Evolutionary conservation across 2,329 filamentous ascomycete species (phyloP), one percentile per base, ranked within the genome.

Genomic region (Cryphonectria radicalis): DNA sequence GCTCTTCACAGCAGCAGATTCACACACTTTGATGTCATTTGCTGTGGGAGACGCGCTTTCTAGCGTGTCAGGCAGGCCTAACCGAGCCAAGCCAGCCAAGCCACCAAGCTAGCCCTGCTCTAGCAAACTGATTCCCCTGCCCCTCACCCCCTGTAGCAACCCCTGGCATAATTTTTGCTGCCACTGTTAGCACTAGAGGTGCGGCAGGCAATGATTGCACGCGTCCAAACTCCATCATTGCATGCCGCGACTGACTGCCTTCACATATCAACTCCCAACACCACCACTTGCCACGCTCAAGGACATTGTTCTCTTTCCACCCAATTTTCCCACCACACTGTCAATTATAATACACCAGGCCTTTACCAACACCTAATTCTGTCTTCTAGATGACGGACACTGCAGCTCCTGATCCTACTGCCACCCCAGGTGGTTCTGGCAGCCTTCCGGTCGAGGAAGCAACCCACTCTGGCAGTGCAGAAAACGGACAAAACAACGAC

Each of bases 351-450:
- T 14, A 46, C 25, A 4, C 40, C 43, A 59, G 4, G 22, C 8
- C 1, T 28, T 28, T 1, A 11, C 42, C 32, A 1, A 14, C 14
- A 17, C 32, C 1, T n/a, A 53, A 40, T 8, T 8, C 10, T n/a
- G 14, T 25, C 59, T 50, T 10, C 65, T 35, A 40, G 1, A 72
- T 72, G 71, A 37, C 71, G 19, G 71, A 72, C n/a, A 62, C 68
- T 13, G n/a, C 19, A 65, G 40, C 62, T 25, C 57, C 59, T 28
- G 55, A 73, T 50, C 42, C 71, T 35, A 43, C 66, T 5, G 53
- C 55, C 22, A 28, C 68, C 64, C 25, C 62, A 19, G 69, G 68
- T 32, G 25, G n/a, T 25, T 25, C 68, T n/a, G 42, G 60, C 28
- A 53, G 53, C 3, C 42, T 19, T 13, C 62, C 67, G 25, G 37